Evolutionary conservation across 257 asterid species (phyloP).

Genomic region (Haberlea rhodopensis): DNA sequence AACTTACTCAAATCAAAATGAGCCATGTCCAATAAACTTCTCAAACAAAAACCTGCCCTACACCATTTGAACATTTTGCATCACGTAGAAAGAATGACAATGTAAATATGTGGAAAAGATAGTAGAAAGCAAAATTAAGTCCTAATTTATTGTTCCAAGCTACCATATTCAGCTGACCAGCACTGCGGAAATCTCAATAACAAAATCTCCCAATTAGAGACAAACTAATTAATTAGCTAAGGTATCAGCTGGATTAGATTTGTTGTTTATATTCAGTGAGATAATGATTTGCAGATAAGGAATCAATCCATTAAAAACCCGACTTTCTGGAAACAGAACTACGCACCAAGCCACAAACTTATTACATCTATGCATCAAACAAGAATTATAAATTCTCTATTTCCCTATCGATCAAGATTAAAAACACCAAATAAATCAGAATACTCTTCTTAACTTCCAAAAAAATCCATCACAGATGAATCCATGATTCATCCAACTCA

Average conservation of each 20-base stretch:
- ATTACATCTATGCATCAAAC: neutral
- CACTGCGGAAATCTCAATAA: neutral
- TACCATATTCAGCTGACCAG: neutral
- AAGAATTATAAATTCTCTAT: neutral
- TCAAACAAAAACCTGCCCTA: neutral
- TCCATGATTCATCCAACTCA: slow-evolving; percentile 9
- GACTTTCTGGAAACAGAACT: neutral
- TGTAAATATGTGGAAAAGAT: neutral
- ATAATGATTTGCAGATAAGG: slow-evolving; percentile 18
- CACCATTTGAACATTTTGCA: neutral
- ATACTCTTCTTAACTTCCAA: neutral
- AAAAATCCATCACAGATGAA: neutral
- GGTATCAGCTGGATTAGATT: slow-evolving; percentile 15
- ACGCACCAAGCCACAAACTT: neutral
- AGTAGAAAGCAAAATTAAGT: too few species aligned
- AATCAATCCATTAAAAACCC: neutral
- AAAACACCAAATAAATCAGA: neutral
- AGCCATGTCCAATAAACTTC: neutral
- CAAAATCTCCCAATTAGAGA: slow-evolving; percentile 10
- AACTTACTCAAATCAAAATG: neutral
- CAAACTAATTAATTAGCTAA: slow-evolving; percentile 11
- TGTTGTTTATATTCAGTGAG: neutral
- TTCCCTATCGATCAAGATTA: neutral
- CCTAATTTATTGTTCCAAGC: too few species aligned
- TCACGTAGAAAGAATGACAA: neutral